Conservation (phyloP, 306 rosid genomes). For the Fagus sylvatica region DNA sequence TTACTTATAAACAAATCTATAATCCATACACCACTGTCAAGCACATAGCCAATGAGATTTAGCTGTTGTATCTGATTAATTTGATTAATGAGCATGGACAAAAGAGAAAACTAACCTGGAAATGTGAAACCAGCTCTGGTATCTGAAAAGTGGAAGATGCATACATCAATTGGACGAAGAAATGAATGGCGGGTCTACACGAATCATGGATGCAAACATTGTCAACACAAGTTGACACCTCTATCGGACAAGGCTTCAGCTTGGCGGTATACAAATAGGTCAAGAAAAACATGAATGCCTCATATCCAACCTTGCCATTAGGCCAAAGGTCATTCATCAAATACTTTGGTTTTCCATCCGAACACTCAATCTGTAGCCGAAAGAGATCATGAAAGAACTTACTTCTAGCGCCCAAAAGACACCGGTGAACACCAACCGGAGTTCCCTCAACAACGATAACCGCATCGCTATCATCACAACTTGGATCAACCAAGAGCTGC, state of each 20-base stretch:
- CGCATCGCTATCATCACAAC: conserved; percentile 47
- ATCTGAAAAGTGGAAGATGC: conserved; percentile 50
- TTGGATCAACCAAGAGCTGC: conserved; percentile 46
- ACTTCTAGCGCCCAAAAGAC: conserved; percentile 55
- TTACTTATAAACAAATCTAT: too few species aligned
- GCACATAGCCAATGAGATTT: too few species aligned
- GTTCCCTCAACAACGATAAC: conserved; percentile 46
- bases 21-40: too few species aligned
- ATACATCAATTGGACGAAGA: conserved; percentile 51
- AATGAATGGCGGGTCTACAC: conserved; percentile 55
- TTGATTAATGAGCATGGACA: background rate
- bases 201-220: conserved; percentile 48
- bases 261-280: conserved; percentile 50
- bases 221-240: conserved; percentile 58
- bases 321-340: conserved; percentile 42
- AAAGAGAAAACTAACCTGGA: conserved; percentile 45
- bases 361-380: conserved; percentile 27
- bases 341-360: conserved; percentile 39
- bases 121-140: conserved; percentile 47
- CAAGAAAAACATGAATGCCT: conserved; percentile 51
- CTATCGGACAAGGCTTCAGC: conserved; percentile 46
- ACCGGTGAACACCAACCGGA: conserved; percentile 50
- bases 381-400: conserved; percentile 42
- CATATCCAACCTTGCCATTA: conserved; percentile 51
- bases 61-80: background rate